These are phyloP conservation scores for Cordyceps cicadae DNA, from an alignment of 2,329 filamentous ascomycete genomes.

Conservation along the genomic window DNA sequence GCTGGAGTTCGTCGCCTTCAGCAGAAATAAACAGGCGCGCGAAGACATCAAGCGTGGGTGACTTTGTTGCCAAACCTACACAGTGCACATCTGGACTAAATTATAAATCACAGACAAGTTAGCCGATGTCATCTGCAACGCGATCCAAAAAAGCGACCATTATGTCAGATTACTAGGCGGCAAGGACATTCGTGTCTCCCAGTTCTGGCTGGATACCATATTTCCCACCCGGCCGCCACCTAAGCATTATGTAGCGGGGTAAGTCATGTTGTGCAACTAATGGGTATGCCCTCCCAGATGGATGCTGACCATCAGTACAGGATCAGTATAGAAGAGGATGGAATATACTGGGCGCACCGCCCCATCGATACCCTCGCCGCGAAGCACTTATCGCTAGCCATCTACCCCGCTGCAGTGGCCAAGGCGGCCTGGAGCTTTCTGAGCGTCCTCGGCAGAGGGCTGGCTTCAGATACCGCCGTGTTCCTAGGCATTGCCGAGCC, in stretches of 20 bases:
- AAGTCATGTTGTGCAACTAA: constrained; percentile 17
- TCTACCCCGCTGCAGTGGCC: constrained; percentile 47
- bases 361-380: constrained; percentile 41
- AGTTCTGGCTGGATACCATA: constrained; percentile 53
- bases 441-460: constrained; percentile 38
- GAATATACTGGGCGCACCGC: constrained; percentile 38
- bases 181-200: constrained; percentile 38
- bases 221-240: constrained; percentile 53
- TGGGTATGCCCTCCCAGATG: neutral
- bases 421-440: constrained; percentile 45
- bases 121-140: constrained; percentile 28
- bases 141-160: constrained; percentile 32
- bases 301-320: constrained; percentile 23
- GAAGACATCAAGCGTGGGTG: constrained; percentile 39
- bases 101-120: constrained; percentile 22
- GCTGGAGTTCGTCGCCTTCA: constrained; percentile 51
- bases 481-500: constrained; percentile 35
- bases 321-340: constrained; percentile 41
- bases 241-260: constrained; percentile 52
- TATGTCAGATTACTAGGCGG: constrained; percentile 38
- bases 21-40: constrained; percentile 41
- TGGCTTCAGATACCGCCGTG: constrained; percentile 33
- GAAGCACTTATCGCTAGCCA: constrained; percentile 35
- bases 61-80: neutral
- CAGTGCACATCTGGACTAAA: neutral